Evolutionary conservation across 345 rosid species (phyloP).

Genomic region (Gossypium longicalyx): DNA sequence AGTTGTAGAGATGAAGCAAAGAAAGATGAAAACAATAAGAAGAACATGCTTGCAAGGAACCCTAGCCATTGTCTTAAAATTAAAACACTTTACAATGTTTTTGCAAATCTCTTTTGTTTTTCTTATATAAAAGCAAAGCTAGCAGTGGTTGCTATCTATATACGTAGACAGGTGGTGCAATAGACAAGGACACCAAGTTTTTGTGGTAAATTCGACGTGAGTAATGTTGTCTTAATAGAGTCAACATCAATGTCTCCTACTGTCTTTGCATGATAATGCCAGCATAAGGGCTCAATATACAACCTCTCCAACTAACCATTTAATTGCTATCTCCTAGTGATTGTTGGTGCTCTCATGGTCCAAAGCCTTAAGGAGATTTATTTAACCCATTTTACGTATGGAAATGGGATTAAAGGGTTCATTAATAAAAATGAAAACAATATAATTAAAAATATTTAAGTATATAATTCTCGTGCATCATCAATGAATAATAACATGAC

Average conservation of each 20-base stretch:
- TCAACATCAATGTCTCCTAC: conserved; percentile 39
- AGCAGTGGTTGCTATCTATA: background rate
- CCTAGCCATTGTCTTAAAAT: conserved; percentile 10
- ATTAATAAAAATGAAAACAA: too few relatives aligned
- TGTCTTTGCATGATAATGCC: conserved; percentile 33
- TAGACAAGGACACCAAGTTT: conserved; percentile 23
- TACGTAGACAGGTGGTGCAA: conserved; percentile 20
- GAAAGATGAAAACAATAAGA: conserved; percentile 10
- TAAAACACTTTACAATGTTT: background rate
- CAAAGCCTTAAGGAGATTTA: background rate
- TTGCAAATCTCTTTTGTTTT: background rate
- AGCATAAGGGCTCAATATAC: background rate
- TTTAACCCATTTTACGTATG: background rate
- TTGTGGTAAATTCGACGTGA: conserved; percentile 37
- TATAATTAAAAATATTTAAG: background rate
- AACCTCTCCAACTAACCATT: background rate
- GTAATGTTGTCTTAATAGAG: conserved; percentile 21
- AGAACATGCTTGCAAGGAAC: conserved; percentile 11
- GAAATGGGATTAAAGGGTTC: background rate
- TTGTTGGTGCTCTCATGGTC: background rate
- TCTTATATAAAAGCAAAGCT: conserved; percentile 29
- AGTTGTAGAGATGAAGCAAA: conserved; percentile 13
- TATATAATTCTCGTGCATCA: too few relatives aligned
- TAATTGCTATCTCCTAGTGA: background rate
- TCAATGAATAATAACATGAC: too few relatives aligned